Evolutionary conservation across 371 early-diverging fungal genomes (phyloP), one percentile per base, ranked within the genome.

Genomic region (Syncephalastrum racemosum): DNA sequence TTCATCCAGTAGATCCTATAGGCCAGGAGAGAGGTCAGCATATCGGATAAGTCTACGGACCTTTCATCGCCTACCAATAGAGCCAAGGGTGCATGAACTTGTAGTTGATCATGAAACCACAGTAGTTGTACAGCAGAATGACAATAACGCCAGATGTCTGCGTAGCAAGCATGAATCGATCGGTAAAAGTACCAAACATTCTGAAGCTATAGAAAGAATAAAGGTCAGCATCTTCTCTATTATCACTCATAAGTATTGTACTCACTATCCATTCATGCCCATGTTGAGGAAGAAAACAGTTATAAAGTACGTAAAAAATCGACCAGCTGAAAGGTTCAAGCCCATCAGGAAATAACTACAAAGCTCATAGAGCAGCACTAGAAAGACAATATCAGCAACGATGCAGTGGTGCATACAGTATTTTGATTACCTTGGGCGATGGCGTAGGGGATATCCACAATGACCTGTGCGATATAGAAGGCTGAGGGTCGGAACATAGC

Each of bases 1-100:
- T 86, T 86, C 53, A 88, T 82, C 79, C 84, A 90, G 55, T 82
- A 85, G 41, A 90, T 79, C 90, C 89, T 88, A 47, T 66, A 74
- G 18, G 50, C 40, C n/a, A 49, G 23, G 43, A 31, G 2, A 19
- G 7, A 16, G n/a, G 22, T 45, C 14, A 45, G 6, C 7, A 6
- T 7, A 45, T 45, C 12, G 2, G 22, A 2, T 45, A 13, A 22
- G 10, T 13, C 12, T 45, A 15, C 14, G 2, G 22, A 45, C 22
- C 2, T 39, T 15, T 45, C 24, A 25, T 8, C 8, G 19, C 45
- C 27, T 60, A 60, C 84, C 84, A 85, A 41, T 64, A 68, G 45
- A 87, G 73, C 80, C 82, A 84, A 39, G 79, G 82, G 59, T 83
- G 76, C 66, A 66, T 66, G 13, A 46, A 41, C 13, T 36, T 48